Percentiles rank a stretch among this genome's conserved stretches.
Evolutionary conservation across 148 eudicot species (phyloP).

Genomic region (Cornus controversa): DNA sequence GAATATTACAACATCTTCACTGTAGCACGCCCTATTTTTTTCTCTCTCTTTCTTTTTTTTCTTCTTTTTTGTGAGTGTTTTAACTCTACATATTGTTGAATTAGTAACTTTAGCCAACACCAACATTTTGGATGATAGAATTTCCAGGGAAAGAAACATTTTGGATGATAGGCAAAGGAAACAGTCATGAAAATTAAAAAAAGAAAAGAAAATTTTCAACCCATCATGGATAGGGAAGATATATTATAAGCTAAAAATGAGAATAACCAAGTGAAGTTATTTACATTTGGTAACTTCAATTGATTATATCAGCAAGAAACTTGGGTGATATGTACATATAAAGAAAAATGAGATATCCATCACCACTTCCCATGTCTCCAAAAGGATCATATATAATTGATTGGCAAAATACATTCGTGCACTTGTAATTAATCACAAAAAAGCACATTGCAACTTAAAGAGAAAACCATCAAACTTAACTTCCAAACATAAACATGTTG

Average conservation of each 20-base stretch:
- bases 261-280: neutral
- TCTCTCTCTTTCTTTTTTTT: too few species aligned
- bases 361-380: neutral
- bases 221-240: neutral
- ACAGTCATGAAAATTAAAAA: neutral
- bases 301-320: neutral
- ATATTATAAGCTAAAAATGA: neutral
- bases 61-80: too few species aligned
- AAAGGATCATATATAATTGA: neutral
- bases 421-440: too few species aligned
- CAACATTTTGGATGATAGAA: constrained; percentile 6
- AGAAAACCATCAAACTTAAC: neutral
- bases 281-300: neutral
- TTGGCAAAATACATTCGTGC: neutral
- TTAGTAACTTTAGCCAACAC: neutral
- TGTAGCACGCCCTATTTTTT: neutral
- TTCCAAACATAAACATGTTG: neutral
- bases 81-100: neutral
- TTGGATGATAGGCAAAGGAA: neutral
- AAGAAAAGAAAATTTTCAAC: neutral
- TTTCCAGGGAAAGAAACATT: too few species aligned
- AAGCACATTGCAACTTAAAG: neutral
- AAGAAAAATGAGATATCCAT: neutral
- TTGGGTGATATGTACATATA: neutral
- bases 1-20: neutral